Base-by-base conservation (phyloP, 306 rosid species). In the Trifolium repens region DNA sequence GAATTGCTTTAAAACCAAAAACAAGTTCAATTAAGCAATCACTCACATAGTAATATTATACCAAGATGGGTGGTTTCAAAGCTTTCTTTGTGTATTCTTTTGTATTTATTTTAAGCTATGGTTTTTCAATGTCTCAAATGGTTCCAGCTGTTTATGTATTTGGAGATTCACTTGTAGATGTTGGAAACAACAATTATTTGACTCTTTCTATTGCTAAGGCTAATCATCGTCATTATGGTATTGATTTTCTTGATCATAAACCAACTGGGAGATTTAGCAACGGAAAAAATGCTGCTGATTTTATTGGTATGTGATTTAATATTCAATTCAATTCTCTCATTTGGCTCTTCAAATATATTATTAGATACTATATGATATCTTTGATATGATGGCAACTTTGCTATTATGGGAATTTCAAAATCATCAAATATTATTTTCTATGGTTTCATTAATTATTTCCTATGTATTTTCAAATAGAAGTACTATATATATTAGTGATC, bases 241-340 rank as follows among this genome's bases (percentile, higher is more conserved):
- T 91, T 15, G 96, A 93, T 73, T 93, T 88, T 61, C 89, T 97
- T 2, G 70, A 79, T 72, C 84, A 69, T 7, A 83, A 44, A 53
- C 84, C 94, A 14, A 89, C 90, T 8, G 98, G 97, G 0, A 87
- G 97, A 76, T 93, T 91, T 76, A 73, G 85, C 67, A 93, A 93
- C 32, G 98, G 97, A 78, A 91, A 88, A 77, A 93, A 91, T 79
- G 85, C 92, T 72, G 92, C 93, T 1, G 98, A 93, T 77, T 82
- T 87, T 76, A 66, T 89, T 16, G 91, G 98, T 93, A 76, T 37
- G 2, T 72, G 0, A 54, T 3, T 75, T 58, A 30, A 64, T 16
- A 19, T 57, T 26, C 27, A 26, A 26, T 26, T 50, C 7, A 35
- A 19, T 63, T 14, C 2, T 2, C 0, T 14, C 7, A 24, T 19